Conservation (phyloP, 148 eudicot genomes). For the Rhododendron mucronatum region DNA sequence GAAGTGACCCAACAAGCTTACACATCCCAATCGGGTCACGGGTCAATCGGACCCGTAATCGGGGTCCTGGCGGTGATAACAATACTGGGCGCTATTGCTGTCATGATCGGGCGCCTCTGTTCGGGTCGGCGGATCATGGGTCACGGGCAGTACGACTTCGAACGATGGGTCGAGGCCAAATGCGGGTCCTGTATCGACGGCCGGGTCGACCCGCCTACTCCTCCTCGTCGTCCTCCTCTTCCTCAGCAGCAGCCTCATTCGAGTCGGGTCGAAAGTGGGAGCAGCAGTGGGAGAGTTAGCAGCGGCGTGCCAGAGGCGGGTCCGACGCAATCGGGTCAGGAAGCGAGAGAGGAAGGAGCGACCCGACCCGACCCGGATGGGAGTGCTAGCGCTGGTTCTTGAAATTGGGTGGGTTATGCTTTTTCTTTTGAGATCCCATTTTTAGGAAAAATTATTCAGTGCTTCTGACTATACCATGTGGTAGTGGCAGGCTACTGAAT, state of each 20-base stretch:
- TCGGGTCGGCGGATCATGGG: slow-evolving; percentile 41
- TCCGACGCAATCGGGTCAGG: not conserved
- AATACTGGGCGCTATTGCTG: slow-evolving; percentile 35
- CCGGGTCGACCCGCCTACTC: slow-evolving; percentile 18
- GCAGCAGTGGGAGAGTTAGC: not conserved
- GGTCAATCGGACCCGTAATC: slow-evolving; percentile 43
- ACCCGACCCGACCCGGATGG: slow-evolving; percentile 1
- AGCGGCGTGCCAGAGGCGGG: slow-evolving; percentile 2
- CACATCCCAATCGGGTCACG: slow-evolving; percentile 22
- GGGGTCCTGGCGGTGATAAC: slow-evolving; percentile 40
- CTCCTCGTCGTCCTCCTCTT: not conserved
- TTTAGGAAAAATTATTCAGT: not conserved
- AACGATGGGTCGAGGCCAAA: slow-evolving; percentile 34
- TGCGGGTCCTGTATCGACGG: slow-evolving; percentile 23
- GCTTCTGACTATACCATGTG: not conserved
- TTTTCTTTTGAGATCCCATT: not conserved
- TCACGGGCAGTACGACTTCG: slow-evolving; percentile 42
- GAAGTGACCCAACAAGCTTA: slow-evolving; percentile 26
- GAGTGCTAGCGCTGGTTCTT: not conserved
- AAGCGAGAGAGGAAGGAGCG: not conserved
- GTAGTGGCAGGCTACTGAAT: not conserved
- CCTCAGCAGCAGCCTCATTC: not conserved
- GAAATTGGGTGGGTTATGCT: not conserved
- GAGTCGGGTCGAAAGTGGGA: not conserved
- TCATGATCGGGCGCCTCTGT: slow-evolving; percentile 43